These are phyloP conservation scores for Mrakia gelida DNA, from an alignment of 768 basidiomycete species.

Conservation along the genomic window DNA sequence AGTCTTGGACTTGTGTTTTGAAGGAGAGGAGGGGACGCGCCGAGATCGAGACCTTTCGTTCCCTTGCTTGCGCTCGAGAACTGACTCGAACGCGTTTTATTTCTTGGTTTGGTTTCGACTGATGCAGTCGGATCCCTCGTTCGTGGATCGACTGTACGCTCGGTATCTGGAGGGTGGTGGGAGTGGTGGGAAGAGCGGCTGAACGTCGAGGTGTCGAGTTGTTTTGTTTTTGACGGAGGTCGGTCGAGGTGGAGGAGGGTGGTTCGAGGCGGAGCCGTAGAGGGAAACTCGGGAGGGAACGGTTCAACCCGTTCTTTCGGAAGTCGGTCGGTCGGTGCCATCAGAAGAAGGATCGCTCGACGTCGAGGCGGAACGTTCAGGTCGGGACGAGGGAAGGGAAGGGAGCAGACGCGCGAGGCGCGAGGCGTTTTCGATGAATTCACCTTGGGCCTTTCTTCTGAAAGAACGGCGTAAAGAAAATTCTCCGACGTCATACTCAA, in stretches of 20 bases:
- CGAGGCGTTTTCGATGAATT: too few relatives aligned
- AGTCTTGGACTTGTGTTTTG: background rate
- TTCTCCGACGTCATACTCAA: too few relatives aligned
- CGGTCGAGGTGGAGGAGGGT: background rate
- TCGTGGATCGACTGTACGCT: conserved; percentile 8
- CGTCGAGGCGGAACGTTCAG: too few relatives aligned
- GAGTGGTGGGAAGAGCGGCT: background rate
- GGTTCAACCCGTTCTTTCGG: background rate
- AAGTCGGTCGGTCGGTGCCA: too few relatives aligned
- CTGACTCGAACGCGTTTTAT: background rate
- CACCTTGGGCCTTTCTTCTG: too few relatives aligned
- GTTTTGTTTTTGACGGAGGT: too few relatives aligned
- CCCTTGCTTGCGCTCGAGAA: too few relatives aligned
- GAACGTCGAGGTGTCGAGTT: background rate
- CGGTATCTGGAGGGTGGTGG: conserved; percentile 20
- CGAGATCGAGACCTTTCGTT: too few relatives aligned
- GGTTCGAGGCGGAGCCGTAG: background rate
- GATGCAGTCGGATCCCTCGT: background rate
- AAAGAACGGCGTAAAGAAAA: too few relatives aligned
- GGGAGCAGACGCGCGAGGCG: too few relatives aligned
- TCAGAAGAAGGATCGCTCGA: too few relatives aligned
- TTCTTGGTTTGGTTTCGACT: background rate
- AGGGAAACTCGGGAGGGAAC: background rate
- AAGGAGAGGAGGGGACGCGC: background rate
- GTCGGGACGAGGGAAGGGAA: too few relatives aligned